Evolutionary conservation across 1,284 basidiomycete genomes (phyloP).

Genomic region (Rhizoctonia solani): DNA sequence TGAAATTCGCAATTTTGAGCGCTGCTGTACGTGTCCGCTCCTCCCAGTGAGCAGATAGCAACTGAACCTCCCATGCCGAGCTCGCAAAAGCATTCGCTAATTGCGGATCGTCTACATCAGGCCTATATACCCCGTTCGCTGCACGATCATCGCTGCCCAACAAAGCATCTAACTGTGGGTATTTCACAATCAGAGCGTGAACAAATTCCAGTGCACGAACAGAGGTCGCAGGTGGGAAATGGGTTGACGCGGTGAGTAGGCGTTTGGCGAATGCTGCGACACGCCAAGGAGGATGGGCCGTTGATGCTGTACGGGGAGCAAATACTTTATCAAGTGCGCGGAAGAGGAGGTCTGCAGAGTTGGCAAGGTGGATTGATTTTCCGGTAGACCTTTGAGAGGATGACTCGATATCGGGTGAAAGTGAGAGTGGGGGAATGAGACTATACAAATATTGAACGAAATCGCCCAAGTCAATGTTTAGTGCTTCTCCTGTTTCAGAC

Average conservation of each 20-base stretch:
- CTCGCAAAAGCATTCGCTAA: slow-evolving; percentile 69
- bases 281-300: slow-evolving; percentile 69
- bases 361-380: background rate
- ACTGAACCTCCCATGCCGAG: slow-evolving; percentile 69
- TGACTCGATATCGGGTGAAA: slow-evolving; percentile 58
- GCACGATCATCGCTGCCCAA: slow-evolving; percentile 85
- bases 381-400: slow-evolving; percentile 37
- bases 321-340: slow-evolving; percentile 81
- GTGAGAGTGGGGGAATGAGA: slow-evolving; percentile 64
- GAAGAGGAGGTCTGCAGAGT: slow-evolving; percentile 72
- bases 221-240: slow-evolving; percentile 73
- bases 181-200: slow-evolving; percentile 68
- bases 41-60: slow-evolving; percentile 67
- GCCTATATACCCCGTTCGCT: slow-evolving; percentile 78
- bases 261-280: slow-evolving; percentile 92
- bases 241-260: slow-evolving; percentile 74
- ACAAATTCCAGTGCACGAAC: slow-evolving; percentile 76
- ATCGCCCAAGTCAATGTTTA: slow-evolving; percentile 93
- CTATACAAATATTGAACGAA: slow-evolving; percentile 81
- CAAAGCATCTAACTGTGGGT: slow-evolving; percentile 80
- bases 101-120: slow-evolving; percentile 85
- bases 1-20: slow-evolving; percentile 53
- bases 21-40: slow-evolving; percentile 61
- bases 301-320: slow-evolving; percentile 62
- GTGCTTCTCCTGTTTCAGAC: slow-evolving; percentile 73